phyloP scores from a whole-genome alignment of 257 asterid species.

The Thymus quinquecostatus region DNA sequence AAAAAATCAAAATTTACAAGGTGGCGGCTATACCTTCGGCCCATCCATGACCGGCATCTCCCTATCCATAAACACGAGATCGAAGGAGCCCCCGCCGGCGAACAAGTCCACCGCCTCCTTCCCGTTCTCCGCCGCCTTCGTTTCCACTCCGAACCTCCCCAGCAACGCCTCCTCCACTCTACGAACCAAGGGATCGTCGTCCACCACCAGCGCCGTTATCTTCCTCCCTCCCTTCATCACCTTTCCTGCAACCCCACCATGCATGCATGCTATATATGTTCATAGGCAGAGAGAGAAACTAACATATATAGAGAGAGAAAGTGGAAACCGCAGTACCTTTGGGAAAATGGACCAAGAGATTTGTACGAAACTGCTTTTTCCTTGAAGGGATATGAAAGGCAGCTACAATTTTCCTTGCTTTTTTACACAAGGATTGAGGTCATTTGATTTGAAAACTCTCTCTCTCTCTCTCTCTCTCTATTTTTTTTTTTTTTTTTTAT shows the following conservation, averaged over 20 bases:
- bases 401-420: neutral
- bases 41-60: constrained; percentile 65
- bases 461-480: too few species aligned
- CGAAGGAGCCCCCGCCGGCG: constrained; percentile 39
- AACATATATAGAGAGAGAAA: neutral
- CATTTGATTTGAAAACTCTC: too few species aligned
- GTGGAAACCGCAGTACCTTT: neutral
- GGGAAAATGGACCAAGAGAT: neutral
- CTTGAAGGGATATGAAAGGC: constrained; percentile 2
- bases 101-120: constrained; percentile 49
- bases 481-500: too few species aligned
- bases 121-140: constrained; percentile 45
- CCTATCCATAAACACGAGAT: constrained; percentile 54
- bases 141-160: constrained; percentile 34
- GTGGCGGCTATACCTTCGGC: constrained; percentile 31
- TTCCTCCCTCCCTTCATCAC: constrained; percentile 30
- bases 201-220: constrained; percentile 49
- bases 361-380: neutral
- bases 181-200: constrained; percentile 44
- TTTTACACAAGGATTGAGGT: neutral
- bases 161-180: constrained; percentile 39
- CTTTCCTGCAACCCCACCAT: constrained; percentile 14
- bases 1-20: neutral
- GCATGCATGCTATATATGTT: neutral
- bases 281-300: neutral